Percentiles rank a stretch among this genome's conserved stretches.
Conservation (phyloP, 1,139 yeast species). For the Lodderomyces margitis region DNA sequence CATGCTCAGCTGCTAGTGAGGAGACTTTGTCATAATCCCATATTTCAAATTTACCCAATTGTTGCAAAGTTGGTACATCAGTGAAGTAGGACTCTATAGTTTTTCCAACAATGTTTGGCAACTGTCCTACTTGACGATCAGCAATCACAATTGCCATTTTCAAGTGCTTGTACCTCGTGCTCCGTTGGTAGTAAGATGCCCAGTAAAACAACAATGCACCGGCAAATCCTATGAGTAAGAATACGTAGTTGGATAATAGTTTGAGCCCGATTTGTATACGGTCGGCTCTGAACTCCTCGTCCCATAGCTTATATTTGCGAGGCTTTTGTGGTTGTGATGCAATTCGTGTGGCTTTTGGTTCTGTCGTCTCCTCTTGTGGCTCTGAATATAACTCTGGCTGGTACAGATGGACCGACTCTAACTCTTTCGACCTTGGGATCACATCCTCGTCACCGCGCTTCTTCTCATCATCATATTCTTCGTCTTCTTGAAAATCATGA, state of each 20-base stretch:
- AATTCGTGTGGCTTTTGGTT: no score
- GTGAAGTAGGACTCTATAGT: constrained; percentile 25
- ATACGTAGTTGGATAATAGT: constrained; percentile 23
- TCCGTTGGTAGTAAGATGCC: constrained; percentile 30
- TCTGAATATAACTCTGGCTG: neutral
- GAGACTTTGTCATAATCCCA: constrained; percentile 21
- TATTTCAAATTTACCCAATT: constrained; percentile 25
- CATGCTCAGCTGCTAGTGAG: constrained; percentile 19
- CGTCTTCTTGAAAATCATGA: no score
- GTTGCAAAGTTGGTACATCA: constrained; percentile 20
- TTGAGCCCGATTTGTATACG: constrained; percentile 21
- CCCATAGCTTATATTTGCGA: constrained; percentile 30
- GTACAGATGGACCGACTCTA: neutral
- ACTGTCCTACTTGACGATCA: constrained; percentile 21
- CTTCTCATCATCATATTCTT: constrained; percentile 1
- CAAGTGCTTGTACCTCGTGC: constrained; percentile 20
- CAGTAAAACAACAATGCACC: constrained; percentile 29
- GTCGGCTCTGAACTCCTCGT: constrained; percentile 22
- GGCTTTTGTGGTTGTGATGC: neutral
- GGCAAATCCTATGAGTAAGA: constrained; percentile 24
- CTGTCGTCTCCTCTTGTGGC: neutral
- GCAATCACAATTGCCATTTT: constrained; percentile 28
- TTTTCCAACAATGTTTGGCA: constrained; percentile 28
- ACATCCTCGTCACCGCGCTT: constrained; percentile 12
- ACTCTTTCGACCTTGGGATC: neutral